Percentiles rank a stretch among this genome's conserved stretches.
Evolutionary conservation across 192 early-diverging fungal genomes (phyloP).

Genomic region (Coemansia sp.): DNA sequence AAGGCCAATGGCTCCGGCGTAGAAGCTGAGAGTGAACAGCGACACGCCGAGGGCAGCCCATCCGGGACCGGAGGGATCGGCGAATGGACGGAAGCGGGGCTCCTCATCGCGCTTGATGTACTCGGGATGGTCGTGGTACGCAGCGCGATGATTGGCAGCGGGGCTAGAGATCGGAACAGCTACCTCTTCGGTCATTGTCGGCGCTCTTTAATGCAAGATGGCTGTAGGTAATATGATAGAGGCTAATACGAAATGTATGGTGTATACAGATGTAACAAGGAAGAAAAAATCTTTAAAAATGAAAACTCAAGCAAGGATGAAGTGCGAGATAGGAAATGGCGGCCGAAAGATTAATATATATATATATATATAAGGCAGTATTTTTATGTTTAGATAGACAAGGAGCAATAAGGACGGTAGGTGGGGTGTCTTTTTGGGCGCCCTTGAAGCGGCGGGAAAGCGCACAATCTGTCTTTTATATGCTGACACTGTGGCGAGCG

Average conservation of each 20-base stretch:
- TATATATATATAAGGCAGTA: background rate
- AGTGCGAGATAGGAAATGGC: background rate
- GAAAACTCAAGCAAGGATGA: background rate
- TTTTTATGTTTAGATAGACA: background rate
- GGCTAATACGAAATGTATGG: too few species aligned
- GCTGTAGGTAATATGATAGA: background rate
- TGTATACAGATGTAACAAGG: background rate
- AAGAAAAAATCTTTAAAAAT: background rate
- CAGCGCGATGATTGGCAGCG: background rate
- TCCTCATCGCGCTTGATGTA: conserved; percentile 18
- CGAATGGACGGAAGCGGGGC: conserved; percentile 54
- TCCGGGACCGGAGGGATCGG: conserved; percentile 46
- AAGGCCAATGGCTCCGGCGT: conserved; percentile 54
- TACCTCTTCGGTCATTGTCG: conserved; percentile 34
- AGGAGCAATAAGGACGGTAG: background rate
- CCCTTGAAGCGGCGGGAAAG: background rate
- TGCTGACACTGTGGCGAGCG: background rate
- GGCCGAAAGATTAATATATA: background rate
- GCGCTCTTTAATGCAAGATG: too few species aligned
- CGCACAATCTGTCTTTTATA: conserved; percentile 1
- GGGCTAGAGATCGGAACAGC: conserved; percentile 16
- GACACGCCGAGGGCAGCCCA: conserved; percentile 53
- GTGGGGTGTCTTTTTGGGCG: background rate
- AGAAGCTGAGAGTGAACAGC: conserved; percentile 55
- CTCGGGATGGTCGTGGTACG: conserved; percentile 8